These are phyloP conservation scores for Adenanthera pavonina DNA, from an alignment of 306 rosid species.

Conservation along the genomic window DNA sequence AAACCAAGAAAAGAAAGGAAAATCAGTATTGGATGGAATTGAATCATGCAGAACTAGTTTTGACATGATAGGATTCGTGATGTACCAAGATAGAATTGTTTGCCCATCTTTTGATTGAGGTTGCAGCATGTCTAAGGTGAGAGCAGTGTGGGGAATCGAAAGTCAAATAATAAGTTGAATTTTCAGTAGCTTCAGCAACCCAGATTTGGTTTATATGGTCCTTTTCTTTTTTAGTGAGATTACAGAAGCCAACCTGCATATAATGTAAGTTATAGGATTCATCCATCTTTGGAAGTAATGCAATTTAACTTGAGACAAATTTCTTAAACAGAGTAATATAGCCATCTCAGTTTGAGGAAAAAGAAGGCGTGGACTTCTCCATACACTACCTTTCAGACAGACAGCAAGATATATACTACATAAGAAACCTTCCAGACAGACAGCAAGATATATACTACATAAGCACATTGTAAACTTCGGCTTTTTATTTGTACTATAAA, in stretches of 20 bases:
- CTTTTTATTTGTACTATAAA: neutral
- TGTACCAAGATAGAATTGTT: conserved; percentile 57
- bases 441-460: neutral
- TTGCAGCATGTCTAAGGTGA: conserved; percentile 73
- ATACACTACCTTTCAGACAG: neutral
- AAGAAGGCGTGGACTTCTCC: neutral
- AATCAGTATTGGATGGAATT: neutral
- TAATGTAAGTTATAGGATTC: conserved; percentile 16
- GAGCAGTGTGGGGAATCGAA: conserved; percentile 63
- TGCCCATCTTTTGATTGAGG: conserved; percentile 69
- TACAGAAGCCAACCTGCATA: conserved; percentile 83
- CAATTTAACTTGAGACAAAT: conserved; percentile 13
- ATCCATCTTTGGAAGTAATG: conserved; percentile 7
- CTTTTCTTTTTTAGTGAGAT: conserved; percentile 71
- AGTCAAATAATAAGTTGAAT: conserved; percentile 65
- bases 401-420: neutral
- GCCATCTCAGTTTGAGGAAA: neutral
- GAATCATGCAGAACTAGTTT: conserved; percentile 25
- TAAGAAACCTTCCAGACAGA: neutral
- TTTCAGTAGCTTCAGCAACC: conserved; percentile 87
- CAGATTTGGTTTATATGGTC: conserved; percentile 69
- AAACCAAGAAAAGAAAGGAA: neutral
- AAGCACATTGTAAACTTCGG: neutral
- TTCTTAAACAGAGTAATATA: neutral
- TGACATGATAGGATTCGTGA: conserved; percentile 34